Evolutionary conservation across 2,329 filamentous ascomycete species (phyloP).

Genomic region (Calcarisporium arbuscula): DNA sequence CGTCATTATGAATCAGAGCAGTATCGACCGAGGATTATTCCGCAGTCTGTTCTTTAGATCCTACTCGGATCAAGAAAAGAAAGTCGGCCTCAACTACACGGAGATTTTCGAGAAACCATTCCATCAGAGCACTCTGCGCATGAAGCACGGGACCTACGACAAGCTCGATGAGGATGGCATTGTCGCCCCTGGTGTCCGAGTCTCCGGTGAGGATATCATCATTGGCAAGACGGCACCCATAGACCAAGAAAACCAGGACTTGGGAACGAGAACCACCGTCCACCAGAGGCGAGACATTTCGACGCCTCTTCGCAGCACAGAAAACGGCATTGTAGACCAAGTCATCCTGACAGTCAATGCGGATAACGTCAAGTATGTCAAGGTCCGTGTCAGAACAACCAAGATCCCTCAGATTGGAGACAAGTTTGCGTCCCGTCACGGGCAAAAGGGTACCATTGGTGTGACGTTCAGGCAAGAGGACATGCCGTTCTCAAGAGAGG

Average conservation of each 20-base stretch:
- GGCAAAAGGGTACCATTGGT: conserved; percentile 98
- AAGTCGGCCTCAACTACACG: conserved; percentile 85
- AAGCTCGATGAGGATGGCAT: conserved; percentile 97
- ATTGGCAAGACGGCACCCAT: conserved; percentile 98
- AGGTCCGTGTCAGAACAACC: conserved; percentile 93
- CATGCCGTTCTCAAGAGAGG: conserved; percentile 94
- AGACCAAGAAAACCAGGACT: conserved; percentile 83
- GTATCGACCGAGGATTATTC: conserved; percentile 95
- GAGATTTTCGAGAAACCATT: conserved; percentile 96
- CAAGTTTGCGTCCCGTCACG: conserved; percentile 98
- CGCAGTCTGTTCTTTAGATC: conserved; percentile 96
- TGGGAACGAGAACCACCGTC: conserved; percentile 82
- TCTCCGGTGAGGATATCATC: conserved; percentile 97
- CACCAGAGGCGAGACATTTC: conserved; percentile 95
- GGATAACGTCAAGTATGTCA: conserved; percentile 92
- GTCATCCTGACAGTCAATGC: conserved; percentile 92
- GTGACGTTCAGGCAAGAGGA: conserved; percentile 97
- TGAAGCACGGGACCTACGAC: conserved; percentile 94
- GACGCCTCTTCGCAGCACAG: conserved; percentile 87
- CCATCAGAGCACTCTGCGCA: conserved; percentile 76
- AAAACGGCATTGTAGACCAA: conserved; percentile 92
- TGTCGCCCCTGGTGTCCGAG: conserved; percentile 85
- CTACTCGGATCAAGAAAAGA: conserved; percentile 96
- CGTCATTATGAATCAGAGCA: conserved; percentile 99
- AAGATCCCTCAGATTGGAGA: conserved; percentile 98